These are phyloP conservation scores for Moniliella sp. DNA, from an alignment of 1,284 basidiomycete genomes.

Conservation along the genomic window DNA sequence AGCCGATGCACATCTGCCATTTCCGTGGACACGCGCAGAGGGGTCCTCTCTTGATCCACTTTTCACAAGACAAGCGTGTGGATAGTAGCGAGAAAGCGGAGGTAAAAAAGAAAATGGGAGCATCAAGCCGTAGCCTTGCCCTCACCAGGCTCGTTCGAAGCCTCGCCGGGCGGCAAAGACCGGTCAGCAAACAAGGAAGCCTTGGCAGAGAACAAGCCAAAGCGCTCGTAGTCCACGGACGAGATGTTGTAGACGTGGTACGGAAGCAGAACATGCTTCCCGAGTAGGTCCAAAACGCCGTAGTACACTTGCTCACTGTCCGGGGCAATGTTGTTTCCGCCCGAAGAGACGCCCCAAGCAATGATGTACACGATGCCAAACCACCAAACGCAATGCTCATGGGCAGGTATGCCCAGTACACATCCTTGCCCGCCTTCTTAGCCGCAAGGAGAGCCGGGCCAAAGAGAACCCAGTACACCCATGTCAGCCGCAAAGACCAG, in stretches of 20 bases:
- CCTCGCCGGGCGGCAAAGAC: too few species aligned
- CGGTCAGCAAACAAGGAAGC: too few species aligned
- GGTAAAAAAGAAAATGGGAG: too few species aligned
- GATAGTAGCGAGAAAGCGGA: too few species aligned
- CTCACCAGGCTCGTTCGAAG: too few species aligned
- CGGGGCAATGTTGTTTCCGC: slow-evolving; percentile 38
- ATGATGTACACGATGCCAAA: slow-evolving; percentile 42
- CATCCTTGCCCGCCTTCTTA: background rate
- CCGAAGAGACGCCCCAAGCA: slow-evolving; percentile 40
- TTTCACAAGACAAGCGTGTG: too few species aligned
- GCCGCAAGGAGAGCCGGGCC: background rate
- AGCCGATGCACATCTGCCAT: too few species aligned
- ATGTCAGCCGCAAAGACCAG: too few species aligned
- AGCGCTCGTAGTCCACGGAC: slow-evolving; percentile 12
- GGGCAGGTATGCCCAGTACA: background rate
- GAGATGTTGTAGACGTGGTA: slow-evolving; percentile 19
- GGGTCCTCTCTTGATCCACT: too few species aligned
- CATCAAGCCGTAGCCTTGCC: too few species aligned
- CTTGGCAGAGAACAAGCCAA: too few species aligned
- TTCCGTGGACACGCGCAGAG: too few species aligned
- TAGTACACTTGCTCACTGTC: slow-evolving; percentile 41
- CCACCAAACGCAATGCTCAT: slow-evolving; percentile 27
- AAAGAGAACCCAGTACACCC: background rate
- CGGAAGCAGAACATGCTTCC: slow-evolving; percentile 35
- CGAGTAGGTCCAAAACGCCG: slow-evolving; percentile 42